These are phyloP conservation scores for Toxicodendron radicans DNA, from an alignment of 345 rosid genomes.

Conservation along the genomic window DNA sequence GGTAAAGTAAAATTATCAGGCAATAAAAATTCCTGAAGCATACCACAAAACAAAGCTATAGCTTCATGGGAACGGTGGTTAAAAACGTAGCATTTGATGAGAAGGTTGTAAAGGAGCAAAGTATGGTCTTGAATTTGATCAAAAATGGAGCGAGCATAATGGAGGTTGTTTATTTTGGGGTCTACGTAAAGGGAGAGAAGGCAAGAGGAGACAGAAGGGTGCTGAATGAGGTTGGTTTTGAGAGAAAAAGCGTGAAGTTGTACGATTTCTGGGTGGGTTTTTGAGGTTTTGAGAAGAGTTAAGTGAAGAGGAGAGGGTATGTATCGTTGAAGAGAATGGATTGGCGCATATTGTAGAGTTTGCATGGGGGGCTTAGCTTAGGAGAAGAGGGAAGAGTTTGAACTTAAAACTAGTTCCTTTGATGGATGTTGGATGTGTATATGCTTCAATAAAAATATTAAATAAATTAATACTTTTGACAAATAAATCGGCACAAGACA, in stretches of 20 bases:
- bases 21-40: slow-evolving; percentile 22
- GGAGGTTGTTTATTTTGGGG: slow-evolving; percentile 34
- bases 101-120: slow-evolving; percentile 43
- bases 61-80: slow-evolving; percentile 51
- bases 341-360: slow-evolving; percentile 12
- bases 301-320: slow-evolving; percentile 29
- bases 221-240: slow-evolving; percentile 37
- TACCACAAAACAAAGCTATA: slow-evolving; percentile 32
- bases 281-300: slow-evolving; percentile 31
- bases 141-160: slow-evolving; percentile 50
- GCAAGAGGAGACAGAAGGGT: slow-evolving; percentile 39
- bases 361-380: background rate
- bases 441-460: too few relatives aligned
- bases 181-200: slow-evolving; percentile 47
- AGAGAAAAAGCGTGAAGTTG: slow-evolving; percentile 52
- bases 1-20: slow-evolving; percentile 57
- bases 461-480: too few relatives aligned
- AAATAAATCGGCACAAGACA: too few relatives aligned
- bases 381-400: background rate
- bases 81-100: slow-evolving; percentile 45
- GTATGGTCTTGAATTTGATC: slow-evolving; percentile 29
- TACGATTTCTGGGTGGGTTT: slow-evolving; percentile 33
- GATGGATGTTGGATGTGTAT: too few relatives aligned
- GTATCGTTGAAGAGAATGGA: slow-evolving; percentile 13
- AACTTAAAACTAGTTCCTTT: too few relatives aligned